phyloP scores from a whole-genome alignment of 2,329 filamentous ascomycete species.

The Alternaria sp. region DNA sequence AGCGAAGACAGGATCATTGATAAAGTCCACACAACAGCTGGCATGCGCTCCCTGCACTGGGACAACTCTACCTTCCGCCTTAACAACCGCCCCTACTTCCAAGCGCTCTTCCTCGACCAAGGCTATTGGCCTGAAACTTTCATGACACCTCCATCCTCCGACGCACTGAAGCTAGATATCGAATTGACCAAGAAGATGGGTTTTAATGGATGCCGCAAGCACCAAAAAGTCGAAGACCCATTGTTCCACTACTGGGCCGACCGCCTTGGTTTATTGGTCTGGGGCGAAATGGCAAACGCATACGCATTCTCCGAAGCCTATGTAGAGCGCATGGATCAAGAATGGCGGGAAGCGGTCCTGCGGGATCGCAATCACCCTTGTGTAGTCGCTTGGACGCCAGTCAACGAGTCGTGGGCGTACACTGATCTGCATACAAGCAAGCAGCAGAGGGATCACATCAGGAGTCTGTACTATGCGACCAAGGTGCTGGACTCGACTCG shows the following conservation, averaged over 20 bases:
- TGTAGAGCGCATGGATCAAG: slow-evolving; percentile 67
- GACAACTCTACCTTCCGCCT: slow-evolving; percentile 67
- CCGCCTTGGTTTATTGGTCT: slow-evolving; percentile 68
- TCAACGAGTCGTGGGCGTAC: slow-evolving; percentile 73
- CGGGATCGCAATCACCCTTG: slow-evolving; percentile 73
- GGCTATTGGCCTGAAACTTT: slow-evolving; percentile 71
- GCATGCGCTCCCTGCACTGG: slow-evolving; percentile 70
- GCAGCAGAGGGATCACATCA: slow-evolving; percentile 70
- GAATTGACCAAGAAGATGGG: slow-evolving; percentile 67
- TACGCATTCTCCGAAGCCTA: slow-evolving; percentile 70
- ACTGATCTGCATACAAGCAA: slow-evolving; percentile 64
- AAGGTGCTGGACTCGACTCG: slow-evolving; percentile 71
- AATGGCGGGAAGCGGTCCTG: slow-evolving; percentile 71
- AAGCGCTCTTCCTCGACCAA: slow-evolving; percentile 68
- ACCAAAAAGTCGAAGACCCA: slow-evolving; percentile 71
- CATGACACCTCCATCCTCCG: slow-evolving; percentile 64
- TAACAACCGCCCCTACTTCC: slow-evolving; percentile 68
- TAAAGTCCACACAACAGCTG: slow-evolving; percentile 66
- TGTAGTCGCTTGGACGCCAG: slow-evolving; percentile 72
- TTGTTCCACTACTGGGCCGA: slow-evolving; percentile 70
- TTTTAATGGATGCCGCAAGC: slow-evolving; percentile 71
- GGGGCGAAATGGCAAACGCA: slow-evolving; percentile 72
- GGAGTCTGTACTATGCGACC: slow-evolving; percentile 70
- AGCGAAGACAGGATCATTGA: slow-evolving; percentile 57
- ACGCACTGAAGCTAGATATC: slow-evolving; percentile 62